Percentiles rank a stretch among this genome's conserved stretches.
Evolutionary conservation across 345 rosid species (phyloP).

Genomic region (Acer campestre): DNA sequence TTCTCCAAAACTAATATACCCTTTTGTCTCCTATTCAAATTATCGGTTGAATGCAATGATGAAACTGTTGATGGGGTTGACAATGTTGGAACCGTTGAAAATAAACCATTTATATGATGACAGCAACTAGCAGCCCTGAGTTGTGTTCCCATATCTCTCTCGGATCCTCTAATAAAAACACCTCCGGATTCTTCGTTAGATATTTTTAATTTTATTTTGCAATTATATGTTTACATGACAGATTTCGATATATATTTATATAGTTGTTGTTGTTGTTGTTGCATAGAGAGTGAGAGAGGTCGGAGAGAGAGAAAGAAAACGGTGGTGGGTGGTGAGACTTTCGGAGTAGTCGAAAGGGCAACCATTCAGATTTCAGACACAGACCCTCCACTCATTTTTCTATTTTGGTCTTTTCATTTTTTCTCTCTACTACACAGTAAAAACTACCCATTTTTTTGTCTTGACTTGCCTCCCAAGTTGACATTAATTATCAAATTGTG

Average conservation of each 20-base stretch:
- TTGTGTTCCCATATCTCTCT: conserved; percentile 9
- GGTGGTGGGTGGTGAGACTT: not conserved
- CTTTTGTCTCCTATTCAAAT: not conserved
- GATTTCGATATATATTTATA: not conserved
- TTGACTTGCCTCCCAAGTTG: not conserved
- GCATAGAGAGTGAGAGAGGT: not conserved
- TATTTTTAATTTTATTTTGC: not conserved
- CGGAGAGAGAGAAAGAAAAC: not conserved
- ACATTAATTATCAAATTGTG: no score
- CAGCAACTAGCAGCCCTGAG: not conserved
- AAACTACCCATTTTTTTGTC: not conserved
- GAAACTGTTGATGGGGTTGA: not conserved
- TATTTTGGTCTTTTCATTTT: not conserved
- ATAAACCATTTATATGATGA: not conserved
- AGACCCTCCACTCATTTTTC: conserved; percentile 1
- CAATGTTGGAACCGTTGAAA: not conserved
- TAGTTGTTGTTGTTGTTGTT: no score
- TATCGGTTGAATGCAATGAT: not conserved
- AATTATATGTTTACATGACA: not conserved
- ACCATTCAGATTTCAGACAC: not conserved
- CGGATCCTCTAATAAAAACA: not conserved
- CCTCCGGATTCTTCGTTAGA: not conserved
- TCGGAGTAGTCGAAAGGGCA: conserved; percentile 27
- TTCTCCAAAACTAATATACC: not conserved
- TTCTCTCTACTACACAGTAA: no score